Base-by-base conservation (phyloP, 306 rosid species). In the Luffa aegyptiaca region DNA sequence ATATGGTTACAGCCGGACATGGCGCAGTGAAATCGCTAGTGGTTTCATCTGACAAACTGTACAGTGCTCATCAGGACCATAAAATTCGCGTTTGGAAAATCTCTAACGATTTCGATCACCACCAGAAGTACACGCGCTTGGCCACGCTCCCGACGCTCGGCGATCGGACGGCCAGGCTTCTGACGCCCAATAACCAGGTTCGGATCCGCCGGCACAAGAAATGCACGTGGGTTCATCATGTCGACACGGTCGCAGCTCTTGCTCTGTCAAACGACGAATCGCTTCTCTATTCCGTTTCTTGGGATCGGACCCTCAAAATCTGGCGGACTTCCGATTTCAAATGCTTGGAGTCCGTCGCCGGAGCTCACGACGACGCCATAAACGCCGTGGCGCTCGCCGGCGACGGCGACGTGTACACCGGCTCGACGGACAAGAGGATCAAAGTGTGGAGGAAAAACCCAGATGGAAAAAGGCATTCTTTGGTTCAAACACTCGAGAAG, bases 141-240 rank as follows among this genome's bases (percentile, higher is more conserved):
- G 93, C 97, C 62, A 91, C 97, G 0, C 92, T 92, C 7, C 98
- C 98, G n/a, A 91, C 97, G 5, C 80, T 92, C 6, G 80, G 82
- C 0, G 97, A 92, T 82, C 95, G 98, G 0, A 86, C 95, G 2
- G 21, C 85, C 0, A 91, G 87, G 83, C 61, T 88, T 21, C 49
- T 95, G 58, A 58, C 76, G 45, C 93, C 97, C 0, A 91, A 91
- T n/a, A 91, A 88, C 85, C 95, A 88, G 33, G 96, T 95, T 31
- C 88, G 78, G 49, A 89, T 92, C 58, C 87, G 97, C 56, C 86
- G 98, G 80, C 97, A 95, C 88, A 91, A 90, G 83, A 95, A 80
- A 59, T 78, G 92, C 84, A 91, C 96, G 2, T 95, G 97, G 98
- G 93, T 92, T 13, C 97, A 95, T 59, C 98, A 95, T 52, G 98